These are phyloP conservation scores for Tulasnella calospora DNA, from an alignment of 768 basidiomycete genomes.

Conservation along the genomic window DNA sequence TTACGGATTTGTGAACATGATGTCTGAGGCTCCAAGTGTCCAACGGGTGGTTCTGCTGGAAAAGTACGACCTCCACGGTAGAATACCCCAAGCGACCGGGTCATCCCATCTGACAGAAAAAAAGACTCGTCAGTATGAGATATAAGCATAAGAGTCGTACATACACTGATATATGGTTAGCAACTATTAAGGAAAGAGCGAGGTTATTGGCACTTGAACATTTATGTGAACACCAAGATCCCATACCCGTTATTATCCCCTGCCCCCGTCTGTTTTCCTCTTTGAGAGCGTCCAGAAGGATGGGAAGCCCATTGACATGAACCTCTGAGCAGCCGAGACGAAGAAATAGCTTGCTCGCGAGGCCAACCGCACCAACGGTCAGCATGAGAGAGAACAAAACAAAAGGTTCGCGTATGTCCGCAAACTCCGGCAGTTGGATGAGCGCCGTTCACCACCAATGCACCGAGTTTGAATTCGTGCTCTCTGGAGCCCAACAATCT, in stretches of 20 bases:
- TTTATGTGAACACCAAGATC: background rate
- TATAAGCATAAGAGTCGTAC: conserved; percentile 32
- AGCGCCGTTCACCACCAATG: no score
- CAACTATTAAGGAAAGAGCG: conserved; percentile 48
- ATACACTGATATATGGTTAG: conserved; percentile 91
- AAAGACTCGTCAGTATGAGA: conserved; percentile 17
- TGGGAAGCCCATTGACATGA: conserved; percentile 63
- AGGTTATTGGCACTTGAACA: conserved; percentile 30
- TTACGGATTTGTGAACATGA: conserved; percentile 91
- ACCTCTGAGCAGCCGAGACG: conserved; percentile 56
- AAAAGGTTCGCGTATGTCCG: conserved; percentile 38
- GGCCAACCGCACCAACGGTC: conserved; percentile 63
- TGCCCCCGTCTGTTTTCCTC: conserved; percentile 47
- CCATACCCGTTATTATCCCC: conserved; percentile 66
- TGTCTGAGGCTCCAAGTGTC: conserved; percentile 88
- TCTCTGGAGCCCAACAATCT: no score
- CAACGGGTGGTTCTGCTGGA: conserved; percentile 61
- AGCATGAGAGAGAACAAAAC: conserved; percentile 39
- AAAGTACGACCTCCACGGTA: conserved; percentile 61
- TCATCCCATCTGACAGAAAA: conserved; percentile 55
- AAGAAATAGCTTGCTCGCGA: conserved; percentile 73
- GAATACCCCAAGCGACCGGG: conserved; percentile 80
- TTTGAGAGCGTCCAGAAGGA: conserved; percentile 58
- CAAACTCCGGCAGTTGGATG: background rate
- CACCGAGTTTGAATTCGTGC: no score